These are phyloP conservation scores for Lasiodiplodia hormozganensis DNA, from an alignment of 2,329 filamentous ascomycete genomes.

Conservation along the genomic window DNA sequence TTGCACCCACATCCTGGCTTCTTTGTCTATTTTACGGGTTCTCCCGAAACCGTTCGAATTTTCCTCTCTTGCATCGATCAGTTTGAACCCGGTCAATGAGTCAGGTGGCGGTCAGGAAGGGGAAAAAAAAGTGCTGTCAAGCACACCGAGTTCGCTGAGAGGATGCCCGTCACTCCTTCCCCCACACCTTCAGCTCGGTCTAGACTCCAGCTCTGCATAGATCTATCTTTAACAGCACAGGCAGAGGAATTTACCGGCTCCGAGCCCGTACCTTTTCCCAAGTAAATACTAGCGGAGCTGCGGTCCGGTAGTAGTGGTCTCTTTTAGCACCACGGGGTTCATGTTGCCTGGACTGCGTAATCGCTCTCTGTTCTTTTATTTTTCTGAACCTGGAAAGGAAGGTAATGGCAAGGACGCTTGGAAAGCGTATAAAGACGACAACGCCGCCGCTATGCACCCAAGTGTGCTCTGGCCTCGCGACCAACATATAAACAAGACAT, in stretches of 20 bases:
- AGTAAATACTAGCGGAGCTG: not conserved
- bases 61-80: not conserved
- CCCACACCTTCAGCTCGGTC: not conserved
- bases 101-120: not conserved
- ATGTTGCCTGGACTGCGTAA: not conserved
- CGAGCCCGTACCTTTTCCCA: not conserved
- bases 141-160: not conserved
- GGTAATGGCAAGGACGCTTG: not conserved
- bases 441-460: constrained; percentile 22
- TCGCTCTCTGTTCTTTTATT: not conserved
- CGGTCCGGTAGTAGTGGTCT: not conserved
- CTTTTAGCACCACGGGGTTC: not conserved
- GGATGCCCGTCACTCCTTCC: not conserved
- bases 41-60: not conserved
- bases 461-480: constrained; percentile 19
- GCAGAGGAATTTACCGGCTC: not conserved
- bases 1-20: not conserved
- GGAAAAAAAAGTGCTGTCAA: not conserved
- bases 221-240: not conserved
- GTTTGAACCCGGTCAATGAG: not conserved
- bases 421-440: not conserved
- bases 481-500: constrained; percentile 13
- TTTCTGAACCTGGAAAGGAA: not conserved
- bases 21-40: not conserved
- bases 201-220: not conserved